phyloP scores from a whole-genome alignment of 352 stramenopile genomes.

The Phytophthora megakarya region DNA sequence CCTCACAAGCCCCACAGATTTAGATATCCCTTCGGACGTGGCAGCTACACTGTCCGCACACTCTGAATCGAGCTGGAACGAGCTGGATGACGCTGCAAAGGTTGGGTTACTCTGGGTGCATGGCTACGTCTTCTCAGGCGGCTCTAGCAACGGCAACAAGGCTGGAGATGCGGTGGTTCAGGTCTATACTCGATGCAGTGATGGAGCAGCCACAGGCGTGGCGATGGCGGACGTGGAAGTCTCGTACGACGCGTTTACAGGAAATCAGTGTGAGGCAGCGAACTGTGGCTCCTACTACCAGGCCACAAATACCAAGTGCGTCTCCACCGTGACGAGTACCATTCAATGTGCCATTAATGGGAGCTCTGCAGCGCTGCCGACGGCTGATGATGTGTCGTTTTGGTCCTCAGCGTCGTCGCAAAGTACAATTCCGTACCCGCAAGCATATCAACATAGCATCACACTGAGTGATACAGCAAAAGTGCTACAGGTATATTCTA shows the following conservation, averaged over 20 bases:
- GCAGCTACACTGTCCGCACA: slow-evolving; percentile 22
- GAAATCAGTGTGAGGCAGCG: slow-evolving; percentile 25
- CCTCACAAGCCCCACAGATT: slow-evolving; percentile 6
- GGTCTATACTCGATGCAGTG: slow-evolving; percentile 48
- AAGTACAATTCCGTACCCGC: slow-evolving; percentile 42
- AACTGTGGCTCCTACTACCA: slow-evolving; percentile 42
- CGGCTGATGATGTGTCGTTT: slow-evolving; percentile 30
- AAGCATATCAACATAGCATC: slow-evolving; percentile 43
- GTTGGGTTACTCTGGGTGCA: slow-evolving; percentile 53
- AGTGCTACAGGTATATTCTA: slow-evolving; percentile 35
- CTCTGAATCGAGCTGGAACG: slow-evolving; percentile 31
- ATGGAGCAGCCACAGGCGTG: slow-evolving; percentile 10
- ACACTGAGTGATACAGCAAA: slow-evolving; percentile 12
- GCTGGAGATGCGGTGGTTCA: slow-evolving; percentile 25
- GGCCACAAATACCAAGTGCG: slow-evolving; percentile 41
- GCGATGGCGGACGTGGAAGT: slow-evolving; percentile 44
- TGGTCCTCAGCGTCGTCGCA: slow-evolving; percentile 45
- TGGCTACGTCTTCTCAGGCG: slow-evolving; percentile 48
- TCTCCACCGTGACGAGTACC: slow-evolving; percentile 14
- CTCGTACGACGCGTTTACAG: slow-evolving; percentile 32
- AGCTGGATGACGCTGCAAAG: slow-evolving; percentile 46
- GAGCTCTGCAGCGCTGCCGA: slow-evolving; percentile 7
- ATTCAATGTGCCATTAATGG: slow-evolving; percentile 44
- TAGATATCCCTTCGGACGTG: slow-evolving; percentile 25
- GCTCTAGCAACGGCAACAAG: slow-evolving; percentile 23